Base-by-base conservation (phyloP, 164 flowering plant genomes). In the Amborella trichopoda region DNA sequence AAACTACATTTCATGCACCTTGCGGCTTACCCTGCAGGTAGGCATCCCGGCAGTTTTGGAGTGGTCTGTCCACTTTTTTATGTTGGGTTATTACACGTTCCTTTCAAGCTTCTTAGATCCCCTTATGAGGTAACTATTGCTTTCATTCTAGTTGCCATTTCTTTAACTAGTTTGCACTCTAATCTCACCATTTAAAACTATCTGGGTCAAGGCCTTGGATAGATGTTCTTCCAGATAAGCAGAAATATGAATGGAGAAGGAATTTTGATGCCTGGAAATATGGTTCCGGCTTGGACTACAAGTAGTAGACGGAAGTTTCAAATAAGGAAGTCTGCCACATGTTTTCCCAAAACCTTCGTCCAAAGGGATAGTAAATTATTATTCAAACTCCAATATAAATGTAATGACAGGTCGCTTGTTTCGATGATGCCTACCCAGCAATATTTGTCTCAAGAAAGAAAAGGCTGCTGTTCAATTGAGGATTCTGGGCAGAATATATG, bases 261-360 rank as follows among this genome's bases (percentile, higher is more conserved):
- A 61, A 44, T 40, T 74, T 83, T 28, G 91, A 83, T 53, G 94
- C 95, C 49, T 86, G 91, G 98, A 73, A 74, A 60, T 86, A 86
- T 66, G 98, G 98, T 49, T 59, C 98, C 62, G 95, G 98, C 66
- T 71, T 90, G 48, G 94, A 89, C 63, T 82, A 85, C 62, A 63
- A 71, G 50, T 55, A 58, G 19, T 73, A 63, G 11, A 17, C 39
- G 23, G 13, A 18, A 4, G 23, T 48, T 48, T 8, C 34, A 30
- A 11, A 30, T 30, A 11, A 30, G 34, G 8, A 11, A 30, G 34
- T 30, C 11, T 30, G 34, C 34, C 11, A 11, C 34, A 30, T 30
- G 34, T 30, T 30, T 14, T 30, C 11, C 34, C n/a, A n/a, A n/a
- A n/a, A n/a, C n/a, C n/a, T n/a, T n/a, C n/a, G n/a, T n/a, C n/a